Evolutionary conservation across 805 yeast species (phyloP), one percentile per base, ranked within the genome.

Genomic region (Kluyveromyces dobzhanskii): DNA sequence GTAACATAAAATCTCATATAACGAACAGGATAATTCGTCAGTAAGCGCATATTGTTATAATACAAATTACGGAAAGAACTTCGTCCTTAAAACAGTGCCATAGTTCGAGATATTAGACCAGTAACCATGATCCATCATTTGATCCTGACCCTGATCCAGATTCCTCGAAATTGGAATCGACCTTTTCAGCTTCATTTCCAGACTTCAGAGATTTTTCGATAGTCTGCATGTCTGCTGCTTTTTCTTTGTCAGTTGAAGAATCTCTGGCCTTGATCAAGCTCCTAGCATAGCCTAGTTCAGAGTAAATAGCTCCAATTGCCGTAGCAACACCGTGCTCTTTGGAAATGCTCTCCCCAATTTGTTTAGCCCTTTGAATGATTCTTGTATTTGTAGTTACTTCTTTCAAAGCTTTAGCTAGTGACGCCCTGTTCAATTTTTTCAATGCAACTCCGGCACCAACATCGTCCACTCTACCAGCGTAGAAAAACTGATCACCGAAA

Each of bases 401-500:
- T 50, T 67, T 71, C 37, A 90, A 61, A 0, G 95, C 95, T 39
- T 74, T 73, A 1, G 82, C 62, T 40, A 90, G 64, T 1, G 76
- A 67, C 43, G 71, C 70, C 19, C 71, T 70, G 47, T 82, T 85
- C 49, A 90, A 66, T 49, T 83, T 78, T 56, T 70, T 75, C 45
- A 90, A 59, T 1, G 75, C 70, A 9, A 87, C 48, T 2, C 97
- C 97, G 17, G 76, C 90, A 1, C 95, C 96, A 27, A 86, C 67
- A 44, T 87, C 97, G 48, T 86, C 95, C 2, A 90, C 81, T 42
- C 97, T 69, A 17, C 73, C 67, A 0, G 94, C 96, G 58, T 85
- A 90, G 56, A 90, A 90, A 55, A 85, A 88, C 61, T 90, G 97
- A 60, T 90, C 97, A 0, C 96, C 97, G 58, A 90, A 90, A 54